phyloP scores from a whole-genome alignment of 2,329 filamentous ascomycete genomes.

The Penicillium sp. region DNA sequence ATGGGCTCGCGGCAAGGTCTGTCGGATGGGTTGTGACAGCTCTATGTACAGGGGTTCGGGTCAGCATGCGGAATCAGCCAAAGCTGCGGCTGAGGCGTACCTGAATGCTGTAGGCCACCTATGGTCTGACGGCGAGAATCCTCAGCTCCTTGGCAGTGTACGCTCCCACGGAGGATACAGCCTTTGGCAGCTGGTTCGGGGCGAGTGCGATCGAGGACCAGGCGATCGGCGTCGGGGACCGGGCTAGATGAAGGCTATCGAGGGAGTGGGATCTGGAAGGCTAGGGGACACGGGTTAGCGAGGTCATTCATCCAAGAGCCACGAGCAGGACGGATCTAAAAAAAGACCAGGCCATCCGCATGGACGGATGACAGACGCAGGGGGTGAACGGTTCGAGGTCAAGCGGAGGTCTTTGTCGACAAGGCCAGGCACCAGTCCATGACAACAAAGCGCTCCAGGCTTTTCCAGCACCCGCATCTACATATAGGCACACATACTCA shows the following conservation, averaged over 20 bases:
- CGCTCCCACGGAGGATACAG: neutral
- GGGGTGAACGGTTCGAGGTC: constrained; percentile 15
- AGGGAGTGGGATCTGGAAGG: constrained; percentile 14
- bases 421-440: constrained; percentile 13
- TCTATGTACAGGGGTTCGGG: neutral
- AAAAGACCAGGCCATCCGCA: constrained; percentile 23
- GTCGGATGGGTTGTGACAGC: neutral
- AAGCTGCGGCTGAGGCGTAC: constrained; percentile 14
- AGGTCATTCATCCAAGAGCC: constrained; percentile 4
- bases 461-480: too few species aligned
- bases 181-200: neutral
- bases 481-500: constrained; percentile 12
- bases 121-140: constrained; percentile 7
- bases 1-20: neutral
- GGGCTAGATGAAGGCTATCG: constrained; percentile 10
- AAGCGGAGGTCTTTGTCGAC: constrained; percentile 20
- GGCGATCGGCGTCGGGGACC: constrained; percentile 2
- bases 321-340: constrained; percentile 9
- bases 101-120: constrained; percentile 10
- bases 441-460: constrained; percentile 20
- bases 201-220: neutral
- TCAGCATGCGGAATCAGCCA: constrained; percentile 11
- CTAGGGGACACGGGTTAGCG: constrained; percentile 13
- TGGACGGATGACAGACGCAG: constrained; percentile 21
- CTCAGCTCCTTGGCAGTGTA: neutral